Evolutionary conservation across 495 filamentous ascomycete genomes (phyloP), one percentile per base, ranked within the genome.

Genomic region (Lepidopterella palustris): DNA sequence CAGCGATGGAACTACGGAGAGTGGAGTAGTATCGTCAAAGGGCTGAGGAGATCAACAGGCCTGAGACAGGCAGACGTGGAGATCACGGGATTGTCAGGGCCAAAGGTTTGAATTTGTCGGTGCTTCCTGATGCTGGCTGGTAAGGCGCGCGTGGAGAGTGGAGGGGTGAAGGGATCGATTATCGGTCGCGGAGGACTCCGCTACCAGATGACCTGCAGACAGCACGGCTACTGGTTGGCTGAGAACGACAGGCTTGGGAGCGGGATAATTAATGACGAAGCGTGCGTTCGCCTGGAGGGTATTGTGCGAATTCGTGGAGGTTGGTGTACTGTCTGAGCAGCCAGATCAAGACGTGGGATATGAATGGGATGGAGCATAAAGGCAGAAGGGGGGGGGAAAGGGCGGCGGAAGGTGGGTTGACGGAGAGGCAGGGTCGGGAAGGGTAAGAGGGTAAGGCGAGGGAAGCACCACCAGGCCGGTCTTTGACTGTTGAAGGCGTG

Each of bases 181-280:
- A 64, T 59, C 56, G 61, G 56, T 61, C 58, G 51, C 61, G 56
- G 61, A 48, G 32, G 18, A 52, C 61, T 64, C 56, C 56, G 62
- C 58, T 51, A 57, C 40, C 52, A 56, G 61, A 64, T 65, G 62
- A 65, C 62, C 62, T 58, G 62, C 62, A 65, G 62, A 31, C 10
- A 57, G 2, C 23, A 20, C 5, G 10, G 53, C 45, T 28, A 53
- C 45, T 60, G 62, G 57, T 47, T 64, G 51, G 42, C 42, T n/a
- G n/a, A n/a, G n/a, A n/a, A n/a, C n/a, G n/a, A n/a, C n/a, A n/a
- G n/a, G n/a, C n/a, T n/a, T n/a, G n/a, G 57, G 57, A 48, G 47
- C 31, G 50, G 23, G 57, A 51, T 56, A 48, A 40, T 25, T 11
- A 42, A n/a, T n/a, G n/a, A n/a, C n/a, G n/a, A n/a, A n/a, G n/a